Base-by-base conservation (phyloP, 2,329 filamentous ascomycete species). In the Aspergillus pseudoglaucus region DNA sequence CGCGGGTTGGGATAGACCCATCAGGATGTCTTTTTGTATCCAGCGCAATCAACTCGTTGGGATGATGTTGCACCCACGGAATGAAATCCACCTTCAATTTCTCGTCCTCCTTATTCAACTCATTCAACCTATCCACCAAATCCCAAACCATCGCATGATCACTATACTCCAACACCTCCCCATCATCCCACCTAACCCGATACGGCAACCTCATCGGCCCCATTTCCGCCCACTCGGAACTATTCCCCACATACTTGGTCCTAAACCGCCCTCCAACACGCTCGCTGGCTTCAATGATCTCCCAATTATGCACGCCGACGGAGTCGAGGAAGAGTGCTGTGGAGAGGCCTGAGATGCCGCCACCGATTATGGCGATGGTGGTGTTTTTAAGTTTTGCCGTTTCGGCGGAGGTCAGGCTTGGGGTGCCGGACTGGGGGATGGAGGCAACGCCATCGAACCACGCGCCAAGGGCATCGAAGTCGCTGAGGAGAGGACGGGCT, bases 241-340 rank as follows among this genome's bases (percentile, higher is more conserved):
- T 44, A 6, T 46, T 49, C 18, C 63, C 69, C 14, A 75, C 54
- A 47, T 70, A 73, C 2, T 59, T 58, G 2, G 72, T 74, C n/a
- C 65, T 63, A n/a, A 75, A 64, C 2, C 72, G 65, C 1, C 72
- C 72, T 2, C 72, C 72, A 1, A 73, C 51, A 3, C 69, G 62
- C 3, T 67, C 59, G 5, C 63, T 65, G 0, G 71, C 69, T 57
- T 75, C 72, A 2, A 75, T 55, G 0, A 75, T 69, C 46, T 71
- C 66, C 70, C 70, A 70, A 45, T 74, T 72, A 12, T 67, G 65
- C 12, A 75, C 51, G 1, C 72, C 71, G 4, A 72, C 65, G 15
- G 64, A 67, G 45, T 73, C 66, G 3, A 74, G 67, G 49, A 74
- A 65, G 20, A 74, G 49, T 2, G 68, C 71, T 3, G 72, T 74